Conservation (phyloP, 257 asterid genomes). For the Ophiorrhiza pumila region DNA sequence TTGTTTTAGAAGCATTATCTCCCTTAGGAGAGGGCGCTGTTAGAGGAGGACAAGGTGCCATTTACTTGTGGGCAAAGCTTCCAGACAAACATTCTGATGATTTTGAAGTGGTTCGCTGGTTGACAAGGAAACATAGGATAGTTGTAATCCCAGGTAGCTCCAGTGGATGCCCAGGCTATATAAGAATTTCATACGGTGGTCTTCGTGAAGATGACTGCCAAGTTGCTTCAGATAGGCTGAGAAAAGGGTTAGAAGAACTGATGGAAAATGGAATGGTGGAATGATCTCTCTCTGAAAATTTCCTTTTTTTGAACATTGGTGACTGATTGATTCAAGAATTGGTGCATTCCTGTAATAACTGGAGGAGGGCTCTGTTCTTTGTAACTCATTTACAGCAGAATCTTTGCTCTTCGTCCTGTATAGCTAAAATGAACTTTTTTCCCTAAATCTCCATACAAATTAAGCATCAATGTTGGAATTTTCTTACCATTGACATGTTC, state of each 20-base stretch:
- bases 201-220: constrained; percentile 59
- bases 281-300: constrained; percentile 21
- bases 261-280: constrained; percentile 67
- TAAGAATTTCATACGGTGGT: constrained; percentile 87
- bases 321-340: constrained; percentile 2
- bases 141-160: constrained; percentile 73
- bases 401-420: constrained; percentile 15
- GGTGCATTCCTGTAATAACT: constrained; percentile 13
- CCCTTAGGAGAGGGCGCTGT: constrained; percentile 79
- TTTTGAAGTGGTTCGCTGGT: constrained; percentile 78
- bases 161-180: constrained; percentile 68
- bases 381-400: constrained; percentile 11
- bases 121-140: constrained; percentile 63
- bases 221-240: constrained; percentile 69
- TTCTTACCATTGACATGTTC: background rate
- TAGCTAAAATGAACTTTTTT: constrained; percentile 4
- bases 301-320: background rate
- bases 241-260: constrained; percentile 67
- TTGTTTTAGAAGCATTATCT: constrained; percentile 62
- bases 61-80: constrained; percentile 93
- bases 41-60: constrained; percentile 95
- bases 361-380: constrained; percentile 1
- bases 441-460: background rate
- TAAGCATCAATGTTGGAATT: background rate
- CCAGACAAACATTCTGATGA: constrained; percentile 55